phyloP scores from a whole-genome alignment of 768 basidiomycete genomes.

The Mycena galopus region DNA sequence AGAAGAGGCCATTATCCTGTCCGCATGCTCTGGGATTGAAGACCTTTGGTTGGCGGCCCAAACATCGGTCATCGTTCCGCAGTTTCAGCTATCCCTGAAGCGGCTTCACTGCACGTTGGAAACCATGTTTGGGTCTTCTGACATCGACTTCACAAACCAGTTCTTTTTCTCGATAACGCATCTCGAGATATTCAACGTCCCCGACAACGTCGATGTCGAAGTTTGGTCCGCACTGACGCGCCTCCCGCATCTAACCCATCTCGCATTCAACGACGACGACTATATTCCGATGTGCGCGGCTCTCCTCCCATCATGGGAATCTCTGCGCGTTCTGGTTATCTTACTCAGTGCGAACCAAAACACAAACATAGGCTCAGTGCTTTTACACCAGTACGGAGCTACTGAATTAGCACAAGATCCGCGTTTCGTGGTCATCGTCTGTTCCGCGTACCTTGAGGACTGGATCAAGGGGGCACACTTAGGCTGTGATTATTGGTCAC shows the following conservation, averaged over 20 bases:
- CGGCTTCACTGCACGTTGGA: no score
- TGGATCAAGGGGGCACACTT: not conserved
- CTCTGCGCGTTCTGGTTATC: not conserved
- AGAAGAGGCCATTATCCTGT: no score
- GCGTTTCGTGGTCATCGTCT: not conserved
- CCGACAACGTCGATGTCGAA: not conserved
- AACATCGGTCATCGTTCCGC: no score
- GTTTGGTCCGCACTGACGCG: not conserved
- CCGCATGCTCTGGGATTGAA: no score
- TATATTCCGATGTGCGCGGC: not conserved
- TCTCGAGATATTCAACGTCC: no score
- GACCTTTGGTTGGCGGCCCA: no score
- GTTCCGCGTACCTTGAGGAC: not conserved
- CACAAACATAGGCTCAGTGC: no score
- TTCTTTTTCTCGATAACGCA: no score
- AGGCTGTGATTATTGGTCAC: not conserved
- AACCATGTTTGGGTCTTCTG: no score
- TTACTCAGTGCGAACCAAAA: not conserved
- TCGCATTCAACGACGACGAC: not conserved
- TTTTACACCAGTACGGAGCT: not conserved
- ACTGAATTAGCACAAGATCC: not conserved
- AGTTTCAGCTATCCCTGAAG: no score
- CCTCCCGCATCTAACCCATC: not conserved
- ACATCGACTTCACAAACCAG: no score
- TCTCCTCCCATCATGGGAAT: not conserved